Evolutionary conservation across 2,329 filamentous ascomycete genomes (phyloP).

Genomic region (Tolypocladium album): DNA sequence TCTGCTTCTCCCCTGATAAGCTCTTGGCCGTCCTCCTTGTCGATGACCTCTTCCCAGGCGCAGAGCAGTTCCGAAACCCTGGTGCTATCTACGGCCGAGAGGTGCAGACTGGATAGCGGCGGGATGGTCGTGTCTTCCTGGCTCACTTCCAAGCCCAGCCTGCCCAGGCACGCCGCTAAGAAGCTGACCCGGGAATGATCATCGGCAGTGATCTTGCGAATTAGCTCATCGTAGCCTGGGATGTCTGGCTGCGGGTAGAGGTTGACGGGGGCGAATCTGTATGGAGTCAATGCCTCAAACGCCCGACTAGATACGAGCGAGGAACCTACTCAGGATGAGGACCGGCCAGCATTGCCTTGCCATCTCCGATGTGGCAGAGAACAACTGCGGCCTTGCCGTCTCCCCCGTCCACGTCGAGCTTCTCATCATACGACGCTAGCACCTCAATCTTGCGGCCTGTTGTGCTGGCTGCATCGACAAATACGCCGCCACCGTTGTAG

Average conservation of each 20-base stretch:
- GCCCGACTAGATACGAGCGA: neutral
- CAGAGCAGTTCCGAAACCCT: slow-evolving; percentile 59
- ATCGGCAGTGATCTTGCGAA: slow-evolving; percentile 55
- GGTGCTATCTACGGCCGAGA: slow-evolving; percentile 57
- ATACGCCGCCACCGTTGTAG: slow-evolving; percentile 91
- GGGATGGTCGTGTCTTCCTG: slow-evolving; percentile 59
- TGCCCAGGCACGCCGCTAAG: slow-evolving; percentile 66
- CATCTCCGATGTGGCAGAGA: slow-evolving; percentile 72
- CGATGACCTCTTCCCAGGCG: slow-evolving; percentile 56
- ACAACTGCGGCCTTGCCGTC: slow-evolving; percentile 68
- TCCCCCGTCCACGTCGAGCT: slow-evolving; percentile 67
- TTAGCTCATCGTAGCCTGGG: slow-evolving; percentile 59
- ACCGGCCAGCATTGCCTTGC: slow-evolving; percentile 69
- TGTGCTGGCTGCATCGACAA: slow-evolving; percentile 64
- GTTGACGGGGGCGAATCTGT: slow-evolving; percentile 73
- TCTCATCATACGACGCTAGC: slow-evolving; percentile 67
- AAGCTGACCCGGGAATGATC: slow-evolving; percentile 64
- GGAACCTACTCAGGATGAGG: slow-evolving; percentile 74
- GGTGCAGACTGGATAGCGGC: slow-evolving; percentile 70
- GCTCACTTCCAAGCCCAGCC: slow-evolving; percentile 72
- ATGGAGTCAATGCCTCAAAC: slow-evolving; percentile 5
- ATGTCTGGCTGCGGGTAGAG: slow-evolving; percentile 56
- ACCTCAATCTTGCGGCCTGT: slow-evolving; percentile 61
- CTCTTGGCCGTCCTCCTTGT: slow-evolving; percentile 53
- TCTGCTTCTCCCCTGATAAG: slow-evolving; percentile 75